Base-by-base conservation (phyloP, 192 early-diverging fungal genomes). In the Chytriomyces sp. region DNA sequence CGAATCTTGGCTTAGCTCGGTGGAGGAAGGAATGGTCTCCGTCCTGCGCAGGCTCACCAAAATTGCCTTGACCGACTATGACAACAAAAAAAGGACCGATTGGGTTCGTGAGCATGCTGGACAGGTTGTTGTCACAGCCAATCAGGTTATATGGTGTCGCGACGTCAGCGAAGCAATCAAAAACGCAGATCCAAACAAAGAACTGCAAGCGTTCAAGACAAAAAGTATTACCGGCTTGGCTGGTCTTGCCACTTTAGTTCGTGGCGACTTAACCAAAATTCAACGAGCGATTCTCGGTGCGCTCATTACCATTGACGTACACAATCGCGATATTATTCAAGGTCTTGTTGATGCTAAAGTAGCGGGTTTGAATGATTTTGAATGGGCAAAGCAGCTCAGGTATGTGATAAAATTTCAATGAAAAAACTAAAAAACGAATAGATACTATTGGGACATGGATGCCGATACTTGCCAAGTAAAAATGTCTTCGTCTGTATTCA, bases 301-400 rank as follows among this genome's bases (percentile, higher is more conserved):
- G 1, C 72, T 88, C 14, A 88, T 88, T 44, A 88, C 86, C 3
- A 88, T 86, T 44, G 86, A 88, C 71, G 86, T 88, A 1, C 86
- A 88, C 63, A 85, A 84, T 70, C 82, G 86, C 59, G 86, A 88
- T 65, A 88, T 88, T 55, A 67, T 88, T 22, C 77, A 80, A 61
- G 71, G 65, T 14, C 74, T 88, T 14, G 75, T 88, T 33, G 64
- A 79, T 40, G 74, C 81, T 22, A 78, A 80, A 36, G 77, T 84
- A 10, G 69, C 77, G 1, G 73, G 82, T 31, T 39, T 77, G 10
- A 79, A 76, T 37, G 84, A 88, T 56, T 88, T 88, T 67, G 86
- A 84, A 34, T 88, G 86, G 86, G 75, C 82, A n/a, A 88, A 88
- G 64, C 86, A 88, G 74, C 74, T 80, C 55, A 61, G 86, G 30